Conservation (phyloP, 306 rosid species). For the Lathyrus tuberosus region DNA sequence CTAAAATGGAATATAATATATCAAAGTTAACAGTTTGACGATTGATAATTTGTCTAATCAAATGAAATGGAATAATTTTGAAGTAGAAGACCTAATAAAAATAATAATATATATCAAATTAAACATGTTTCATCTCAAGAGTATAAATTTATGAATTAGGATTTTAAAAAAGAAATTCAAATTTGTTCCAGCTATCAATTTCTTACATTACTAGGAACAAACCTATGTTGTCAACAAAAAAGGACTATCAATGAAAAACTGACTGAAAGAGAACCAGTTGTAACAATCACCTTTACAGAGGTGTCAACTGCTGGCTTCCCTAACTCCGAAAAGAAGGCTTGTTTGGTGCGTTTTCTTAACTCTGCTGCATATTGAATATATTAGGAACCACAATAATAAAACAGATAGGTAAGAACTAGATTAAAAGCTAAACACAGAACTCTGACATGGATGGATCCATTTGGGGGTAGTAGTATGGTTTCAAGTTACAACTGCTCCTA, state of each 20-base stretch:
- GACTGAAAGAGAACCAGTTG: neutral
- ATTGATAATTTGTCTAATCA: neutral
- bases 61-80: neutral
- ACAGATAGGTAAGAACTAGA: neutral
- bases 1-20: neutral
- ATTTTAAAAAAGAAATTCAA: neutral
- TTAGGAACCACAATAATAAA: conserved; percentile 10
- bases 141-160: neutral
- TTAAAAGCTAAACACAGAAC: conserved; percentile 11
- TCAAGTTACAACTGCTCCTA: neutral
- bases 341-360: conserved; percentile 73
- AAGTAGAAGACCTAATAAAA: conserved; percentile 1
- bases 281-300: conserved; percentile 53
- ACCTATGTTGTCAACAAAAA: neutral
- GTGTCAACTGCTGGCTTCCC: conserved; percentile 54
- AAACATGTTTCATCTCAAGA: neutral
- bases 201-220: neutral
- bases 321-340: conserved; percentile 85
- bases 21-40: neutral
- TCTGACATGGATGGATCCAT: neutral
- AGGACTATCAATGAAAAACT: conserved; percentile 2
- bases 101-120: neutral
- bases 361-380: conserved; percentile 45
- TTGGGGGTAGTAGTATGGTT: neutral
- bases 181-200: neutral